Conservation (phyloP, 2,329 filamentous ascomycete species). For the Microdochium paspali region DNA sequence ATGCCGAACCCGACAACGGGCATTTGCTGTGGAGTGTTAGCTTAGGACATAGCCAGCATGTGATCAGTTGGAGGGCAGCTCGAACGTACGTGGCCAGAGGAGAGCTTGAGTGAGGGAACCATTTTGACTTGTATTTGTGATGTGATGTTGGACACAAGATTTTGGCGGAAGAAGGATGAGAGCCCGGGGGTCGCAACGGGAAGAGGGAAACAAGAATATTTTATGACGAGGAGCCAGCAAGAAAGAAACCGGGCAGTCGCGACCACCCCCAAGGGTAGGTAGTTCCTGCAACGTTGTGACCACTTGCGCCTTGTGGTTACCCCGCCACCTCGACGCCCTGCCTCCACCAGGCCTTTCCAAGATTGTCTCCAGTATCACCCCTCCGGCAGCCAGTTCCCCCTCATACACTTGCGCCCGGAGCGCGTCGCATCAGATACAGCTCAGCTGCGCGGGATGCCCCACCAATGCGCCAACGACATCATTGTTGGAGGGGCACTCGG, state of each 20-base stretch:
- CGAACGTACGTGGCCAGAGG: constrained; percentile 24
- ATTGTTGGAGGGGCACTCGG: background rate
- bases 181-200: background rate
- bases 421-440: no score
- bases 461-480: background rate
- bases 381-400: no score
- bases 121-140: background rate
- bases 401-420: no score
- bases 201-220: background rate
- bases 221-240: no score
- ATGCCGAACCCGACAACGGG: constrained; percentile 29
- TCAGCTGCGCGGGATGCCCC: background rate
- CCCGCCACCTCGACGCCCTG: no score
- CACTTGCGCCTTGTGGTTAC: no score
- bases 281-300: no score
- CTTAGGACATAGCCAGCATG: background rate
- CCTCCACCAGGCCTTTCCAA: no score
- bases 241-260: no score
- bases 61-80: background rate
- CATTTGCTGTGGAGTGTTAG: constrained; percentile 20
- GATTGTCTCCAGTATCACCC: no score
- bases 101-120: constrained; percentile 20
- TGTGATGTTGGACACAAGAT: background rate
- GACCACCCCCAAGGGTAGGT: no score
- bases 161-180: background rate